A percentile compares a stretch with the other conserved stretches of the same genome.
Conservation (phyloP, 2,329 filamentous ascomycete species). For the Penicillium sclerotiorum region DNA sequence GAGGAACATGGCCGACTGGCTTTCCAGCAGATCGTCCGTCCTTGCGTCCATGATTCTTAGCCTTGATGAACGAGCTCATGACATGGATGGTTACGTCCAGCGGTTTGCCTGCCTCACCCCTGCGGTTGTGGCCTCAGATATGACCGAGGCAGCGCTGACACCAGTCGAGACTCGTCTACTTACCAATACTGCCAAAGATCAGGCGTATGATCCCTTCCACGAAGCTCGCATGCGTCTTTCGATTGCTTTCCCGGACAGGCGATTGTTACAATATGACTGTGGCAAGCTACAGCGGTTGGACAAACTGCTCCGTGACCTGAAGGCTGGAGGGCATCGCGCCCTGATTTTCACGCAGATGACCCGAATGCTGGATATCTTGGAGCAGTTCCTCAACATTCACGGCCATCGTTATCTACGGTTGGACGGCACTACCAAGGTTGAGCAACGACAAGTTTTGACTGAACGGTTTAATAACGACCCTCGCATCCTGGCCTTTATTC, state of each 20-base stretch:
- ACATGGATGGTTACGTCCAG: conserved; percentile 73
- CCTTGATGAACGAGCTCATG: conserved; percentile 70
- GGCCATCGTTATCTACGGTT: conserved; percentile 95
- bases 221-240: conserved; percentile 88
- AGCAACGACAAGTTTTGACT: conserved; percentile 91
- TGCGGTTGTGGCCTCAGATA: conserved; percentile 78
- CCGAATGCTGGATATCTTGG: conserved; percentile 93
- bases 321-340: conserved; percentile 87
- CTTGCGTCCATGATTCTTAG: conserved; percentile 67
- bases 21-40: conserved; percentile 66
- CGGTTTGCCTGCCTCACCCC: conserved; percentile 94
- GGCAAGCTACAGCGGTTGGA: conserved; percentile 93
- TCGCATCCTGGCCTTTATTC: conserved; percentile 90
- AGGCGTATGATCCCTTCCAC: conserved; percentile 79
- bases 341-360: conserved; percentile 99
- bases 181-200: conserved; percentile 52
- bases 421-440: conserved; percentile 94
- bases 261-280: conserved; percentile 96
- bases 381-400: conserved; percentile 97
- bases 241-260: conserved; percentile 95
- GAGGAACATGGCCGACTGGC: conserved; percentile 70
- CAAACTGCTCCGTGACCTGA: conserved; percentile 79
- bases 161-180: conserved; percentile 57
- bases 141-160: conserved; percentile 69
- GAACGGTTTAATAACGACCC: conserved; percentile 96